Percentiles rank a stretch among this genome's conserved stretches.
Evolutionary conservation across 768 basidiomycete genomes (phyloP).

Genomic region (Favolaschia claudopus): DNA sequence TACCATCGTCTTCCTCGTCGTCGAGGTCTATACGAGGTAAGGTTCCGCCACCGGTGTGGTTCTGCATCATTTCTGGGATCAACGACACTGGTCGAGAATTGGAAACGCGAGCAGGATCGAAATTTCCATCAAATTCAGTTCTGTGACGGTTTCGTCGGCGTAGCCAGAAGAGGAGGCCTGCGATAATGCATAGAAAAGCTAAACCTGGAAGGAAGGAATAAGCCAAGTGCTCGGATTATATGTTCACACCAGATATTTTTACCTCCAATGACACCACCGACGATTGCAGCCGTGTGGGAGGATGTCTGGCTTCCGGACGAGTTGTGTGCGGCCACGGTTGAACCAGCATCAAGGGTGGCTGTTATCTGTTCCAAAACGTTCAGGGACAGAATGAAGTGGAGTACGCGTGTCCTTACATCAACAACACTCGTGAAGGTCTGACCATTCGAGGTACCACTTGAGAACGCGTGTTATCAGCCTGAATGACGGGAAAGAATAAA

Average conservation of each 20-base stretch:
- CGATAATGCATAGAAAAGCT: conserved; percentile 25
- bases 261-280: conserved; percentile 48
- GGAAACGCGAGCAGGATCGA: conserved; percentile 26
- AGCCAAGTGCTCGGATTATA: conserved; percentile 23
- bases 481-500: not conserved
- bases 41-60: conserved; percentile 19
- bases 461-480: not conserved
- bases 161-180: conserved; percentile 12
- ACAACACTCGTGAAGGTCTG: conserved; percentile 18
- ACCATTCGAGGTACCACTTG: conserved; percentile 18
- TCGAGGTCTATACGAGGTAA: conserved; percentile 21
- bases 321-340: conserved; percentile 9
- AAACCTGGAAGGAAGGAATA: conserved; percentile 30
- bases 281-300: conserved; percentile 40
- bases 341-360: conserved; percentile 18
- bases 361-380: conserved; percentile 10
- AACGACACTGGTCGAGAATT: conserved; percentile 6
- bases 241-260: not conserved
- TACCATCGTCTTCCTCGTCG: conserved; percentile 24
- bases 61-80: conserved; percentile 18
- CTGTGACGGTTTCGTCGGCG: conserved; percentile 15
- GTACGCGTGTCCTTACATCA: not conserved
- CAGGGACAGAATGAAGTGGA: not conserved
- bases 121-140: conserved; percentile 23
- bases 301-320: conserved; percentile 3